These are phyloP conservation scores for Naganishia vaughanmartiniae DNA, from an alignment of 768 basidiomycete species.

Conservation along the genomic window DNA sequence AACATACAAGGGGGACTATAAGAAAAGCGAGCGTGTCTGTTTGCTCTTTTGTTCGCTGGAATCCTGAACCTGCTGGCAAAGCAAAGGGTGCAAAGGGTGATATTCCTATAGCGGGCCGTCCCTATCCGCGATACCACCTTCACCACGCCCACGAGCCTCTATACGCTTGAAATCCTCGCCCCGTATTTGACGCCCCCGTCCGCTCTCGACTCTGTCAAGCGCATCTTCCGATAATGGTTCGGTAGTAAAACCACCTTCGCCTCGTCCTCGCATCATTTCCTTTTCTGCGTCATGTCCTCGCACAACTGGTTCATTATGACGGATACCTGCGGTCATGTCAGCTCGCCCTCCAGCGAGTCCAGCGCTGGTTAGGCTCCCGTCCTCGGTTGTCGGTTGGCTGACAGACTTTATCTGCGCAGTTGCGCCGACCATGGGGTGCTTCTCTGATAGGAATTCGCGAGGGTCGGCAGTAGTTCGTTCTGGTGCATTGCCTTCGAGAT, in stretches of 20 bases:
- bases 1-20: slow-evolving; percentile 7
- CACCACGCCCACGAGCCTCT: slow-evolving; percentile 27
- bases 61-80: not conserved
- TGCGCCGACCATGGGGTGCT: not conserved
- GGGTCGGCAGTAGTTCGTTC: slow-evolving; percentile 20
- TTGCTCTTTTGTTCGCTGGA: not conserved
- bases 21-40: not conserved
- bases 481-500: slow-evolving; percentile 45
- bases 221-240: not conserved
- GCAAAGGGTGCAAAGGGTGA: not conserved
- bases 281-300: not conserved
- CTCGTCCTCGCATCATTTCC: slow-evolving; percentile 25
- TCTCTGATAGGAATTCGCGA: slow-evolving; percentile 19
- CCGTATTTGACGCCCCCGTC: slow-evolving; percentile 5
- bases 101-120: not conserved
- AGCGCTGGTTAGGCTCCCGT: slow-evolving; percentile 15
- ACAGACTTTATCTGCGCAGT: slow-evolving; percentile 22
- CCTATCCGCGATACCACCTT: slow-evolving; percentile 26
- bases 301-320: not conserved
- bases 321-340: slow-evolving; percentile 1
- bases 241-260: slow-evolving; percentile 17
- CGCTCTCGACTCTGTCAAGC: slow-evolving; percentile 24
- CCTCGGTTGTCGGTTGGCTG: slow-evolving; percentile 15
- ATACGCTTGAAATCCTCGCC: slow-evolving; percentile 25
- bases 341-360: not conserved